A percentile compares a stretch with the other conserved stretches of the same genome.
phyloP scores from a whole-genome alignment of 257 asterid species.

The Osmanthus fragrans region DNA sequence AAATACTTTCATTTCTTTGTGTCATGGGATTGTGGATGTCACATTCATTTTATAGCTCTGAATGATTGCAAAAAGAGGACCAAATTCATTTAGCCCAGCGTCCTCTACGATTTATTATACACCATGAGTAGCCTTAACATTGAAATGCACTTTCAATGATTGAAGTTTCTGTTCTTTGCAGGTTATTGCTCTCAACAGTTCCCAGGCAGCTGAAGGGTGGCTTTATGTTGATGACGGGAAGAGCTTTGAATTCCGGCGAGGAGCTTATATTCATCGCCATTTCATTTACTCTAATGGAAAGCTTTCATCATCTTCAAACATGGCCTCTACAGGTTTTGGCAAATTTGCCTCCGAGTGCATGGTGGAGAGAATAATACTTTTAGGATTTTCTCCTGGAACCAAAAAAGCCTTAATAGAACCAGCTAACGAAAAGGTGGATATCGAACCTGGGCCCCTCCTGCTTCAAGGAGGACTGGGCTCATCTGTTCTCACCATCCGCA shows the following conservation, averaged over 20 bases:
- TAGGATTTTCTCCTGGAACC: conserved; percentile 56
- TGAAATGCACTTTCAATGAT: conserved; percentile 13
- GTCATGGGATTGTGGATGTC: neutral
- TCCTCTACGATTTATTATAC: neutral
- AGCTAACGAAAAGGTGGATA: conserved; percentile 46
- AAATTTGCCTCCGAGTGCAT: conserved; percentile 47
- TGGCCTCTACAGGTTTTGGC: conserved; percentile 35
- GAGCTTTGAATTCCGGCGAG: conserved; percentile 78
- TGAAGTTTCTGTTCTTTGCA: conserved; percentile 23
- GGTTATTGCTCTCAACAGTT: conserved; percentile 87
- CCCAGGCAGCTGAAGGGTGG: conserved; percentile 91
- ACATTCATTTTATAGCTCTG: neutral
- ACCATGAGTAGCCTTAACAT: neutral
- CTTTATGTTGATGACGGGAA: conserved; percentile 88
- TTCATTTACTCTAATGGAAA: conserved; percentile 57
- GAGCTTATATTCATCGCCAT: conserved; percentile 72
- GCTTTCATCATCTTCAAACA: conserved; percentile 56
- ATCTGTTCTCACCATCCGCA: conserved; percentile 64
- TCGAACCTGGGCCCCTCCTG: conserved; percentile 65
- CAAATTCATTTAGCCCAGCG: neutral
- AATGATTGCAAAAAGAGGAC: neutral
- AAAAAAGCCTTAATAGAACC: conserved; percentile 67
- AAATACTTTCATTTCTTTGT: neutral
- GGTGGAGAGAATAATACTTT: conserved; percentile 72
- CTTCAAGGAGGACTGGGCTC: conserved; percentile 46